These are phyloP conservation scores for Pyrenopolyporus hunteri DNA, from an alignment of 495 filamentous ascomycete genomes.

Conservation along the genomic window DNA sequence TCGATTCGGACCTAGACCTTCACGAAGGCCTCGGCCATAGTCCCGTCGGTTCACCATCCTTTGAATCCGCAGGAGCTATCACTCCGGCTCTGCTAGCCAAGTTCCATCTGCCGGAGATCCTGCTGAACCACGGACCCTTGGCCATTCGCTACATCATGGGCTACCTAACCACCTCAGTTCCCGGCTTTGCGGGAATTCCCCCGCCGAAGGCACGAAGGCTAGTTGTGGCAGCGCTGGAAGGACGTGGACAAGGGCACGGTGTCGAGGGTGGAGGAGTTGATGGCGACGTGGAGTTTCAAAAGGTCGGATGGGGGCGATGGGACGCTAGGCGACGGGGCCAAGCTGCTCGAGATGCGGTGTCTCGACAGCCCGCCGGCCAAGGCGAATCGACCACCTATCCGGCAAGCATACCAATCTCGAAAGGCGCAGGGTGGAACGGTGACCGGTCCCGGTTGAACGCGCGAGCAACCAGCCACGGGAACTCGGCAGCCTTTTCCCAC, in stretches of 20 bases:
- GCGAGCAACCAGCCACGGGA: slow-evolving; percentile 65
- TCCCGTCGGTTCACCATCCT: slow-evolving; percentile 55
- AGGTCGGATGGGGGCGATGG: slow-evolving; percentile 98
- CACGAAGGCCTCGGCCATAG: slow-evolving; percentile 70
- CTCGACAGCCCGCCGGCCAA: slow-evolving; percentile 50
- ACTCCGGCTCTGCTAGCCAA: slow-evolving; percentile 86
- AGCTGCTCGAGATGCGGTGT: slow-evolving; percentile 53
- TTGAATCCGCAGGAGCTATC: slow-evolving; percentile 82
- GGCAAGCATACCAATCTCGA: slow-evolving; percentile 71
- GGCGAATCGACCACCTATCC: slow-evolving; percentile 54
- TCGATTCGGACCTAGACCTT: slow-evolving; percentile 90
- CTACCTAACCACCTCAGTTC: slow-evolving; percentile 88
- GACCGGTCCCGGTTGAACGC: slow-evolving; percentile 57
- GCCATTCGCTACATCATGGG: slow-evolving; percentile 95
- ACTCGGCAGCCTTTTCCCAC: slow-evolving; percentile 77
- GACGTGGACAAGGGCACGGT: slow-evolving; percentile 62
- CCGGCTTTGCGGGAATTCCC: slow-evolving; percentile 89
- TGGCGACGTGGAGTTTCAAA: slow-evolving; percentile 88
- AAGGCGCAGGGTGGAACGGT: slow-evolving; percentile 51
- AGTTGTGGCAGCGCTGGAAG: slow-evolving; percentile 83
- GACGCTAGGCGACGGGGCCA: slow-evolving; percentile 79
- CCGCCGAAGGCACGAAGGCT: slow-evolving; percentile 90
- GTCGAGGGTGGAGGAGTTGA: slow-evolving; percentile 68
- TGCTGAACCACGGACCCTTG: slow-evolving; percentile 85
- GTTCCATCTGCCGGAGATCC: slow-evolving; percentile 88